Conservation (phyloP, 2,329 filamentous ascomycete species). For the Paecilomyces fulvus region DNA sequence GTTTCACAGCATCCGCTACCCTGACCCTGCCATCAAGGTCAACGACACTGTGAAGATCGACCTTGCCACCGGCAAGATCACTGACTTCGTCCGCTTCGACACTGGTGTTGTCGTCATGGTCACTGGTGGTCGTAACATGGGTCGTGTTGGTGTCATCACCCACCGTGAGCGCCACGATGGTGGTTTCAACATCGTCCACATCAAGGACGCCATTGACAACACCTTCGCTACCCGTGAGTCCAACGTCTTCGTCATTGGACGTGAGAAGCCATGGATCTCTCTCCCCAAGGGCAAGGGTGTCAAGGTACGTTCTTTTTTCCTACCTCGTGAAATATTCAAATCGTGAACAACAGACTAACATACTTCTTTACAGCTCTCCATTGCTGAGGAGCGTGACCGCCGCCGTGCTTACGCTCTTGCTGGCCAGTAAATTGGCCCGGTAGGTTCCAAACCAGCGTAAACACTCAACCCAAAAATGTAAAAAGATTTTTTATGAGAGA, state of each 20-base stretch:
- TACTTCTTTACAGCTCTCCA: slow-evolving; percentile 58
- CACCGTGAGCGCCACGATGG: slow-evolving; percentile 99
- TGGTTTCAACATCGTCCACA: slow-evolving; percentile 99
- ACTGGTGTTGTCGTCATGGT: slow-evolving; percentile 97
- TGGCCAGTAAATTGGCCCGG: slow-evolving; percentile 35
- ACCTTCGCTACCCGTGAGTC: slow-evolving; percentile 97
- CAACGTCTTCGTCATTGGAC: slow-evolving; percentile 99
- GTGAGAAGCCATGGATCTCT: slow-evolving; percentile 98
- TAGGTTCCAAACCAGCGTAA: slow-evolving; percentile 12
- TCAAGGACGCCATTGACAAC: slow-evolving; percentile 99
- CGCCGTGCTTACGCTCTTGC: slow-evolving; percentile 64
- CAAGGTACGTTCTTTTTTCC: slow-evolving; percentile 49
- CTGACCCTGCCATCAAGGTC: slow-evolving; percentile 96
- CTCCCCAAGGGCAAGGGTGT: slow-evolving; percentile 99
- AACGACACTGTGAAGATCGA: slow-evolving; percentile 99
- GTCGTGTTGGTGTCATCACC: slow-evolving; percentile 99
- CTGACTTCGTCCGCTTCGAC: slow-evolving; percentile 97
- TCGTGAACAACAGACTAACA: not conserved
- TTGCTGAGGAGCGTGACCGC: slow-evolving; percentile 98
- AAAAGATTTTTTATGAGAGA: slow-evolving; percentile 24
- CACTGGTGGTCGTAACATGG: slow-evolving; percentile 99
- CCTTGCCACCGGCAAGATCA: slow-evolving; percentile 92
- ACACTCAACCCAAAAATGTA: slow-evolving; percentile 14
- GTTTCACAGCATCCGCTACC: slow-evolving; percentile 83
- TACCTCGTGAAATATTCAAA: not conserved